phyloP scores from a whole-genome alignment of 2,329 filamentous ascomycete genomes.

The Botrytis elliptica region DNA sequence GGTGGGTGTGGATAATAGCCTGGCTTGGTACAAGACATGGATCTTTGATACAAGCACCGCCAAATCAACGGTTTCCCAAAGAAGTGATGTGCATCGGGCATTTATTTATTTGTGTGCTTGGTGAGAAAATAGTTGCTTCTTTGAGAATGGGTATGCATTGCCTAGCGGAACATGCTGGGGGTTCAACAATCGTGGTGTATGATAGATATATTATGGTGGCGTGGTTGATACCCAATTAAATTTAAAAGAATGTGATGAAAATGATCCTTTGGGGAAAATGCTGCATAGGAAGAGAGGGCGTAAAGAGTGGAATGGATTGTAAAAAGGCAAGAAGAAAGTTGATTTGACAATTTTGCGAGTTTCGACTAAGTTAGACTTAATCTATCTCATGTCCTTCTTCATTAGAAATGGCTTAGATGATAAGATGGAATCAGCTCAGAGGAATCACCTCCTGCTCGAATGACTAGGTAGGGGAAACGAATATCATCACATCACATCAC shows the following conservation, averaged over 20 bases:
- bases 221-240: background rate
- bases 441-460: background rate
- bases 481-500: constrained; percentile 6
- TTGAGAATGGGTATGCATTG: background rate
- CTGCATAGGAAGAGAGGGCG: background rate
- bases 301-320: background rate
- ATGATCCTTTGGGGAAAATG: background rate
- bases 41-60: constrained; percentile 14
- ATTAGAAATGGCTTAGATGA: background rate
- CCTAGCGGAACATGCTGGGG: background rate
- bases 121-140: background rate
- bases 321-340: background rate
- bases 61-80: constrained; percentile 20
- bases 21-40: constrained; percentile 8
- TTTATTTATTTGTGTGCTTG: constrained; percentile 8
- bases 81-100: constrained; percentile 21
- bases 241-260: background rate
- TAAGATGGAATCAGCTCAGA: background rate
- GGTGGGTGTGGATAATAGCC: background rate
- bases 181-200: background rate
- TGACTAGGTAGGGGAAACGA: background rate
- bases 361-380: constrained; percentile 6
- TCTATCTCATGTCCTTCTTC: background rate
- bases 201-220: constrained; percentile 1
- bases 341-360: background rate